Evolutionary conservation across 2,329 filamentous ascomycete species (phyloP).

Genomic region (Colletotrichum somersetense): DNA sequence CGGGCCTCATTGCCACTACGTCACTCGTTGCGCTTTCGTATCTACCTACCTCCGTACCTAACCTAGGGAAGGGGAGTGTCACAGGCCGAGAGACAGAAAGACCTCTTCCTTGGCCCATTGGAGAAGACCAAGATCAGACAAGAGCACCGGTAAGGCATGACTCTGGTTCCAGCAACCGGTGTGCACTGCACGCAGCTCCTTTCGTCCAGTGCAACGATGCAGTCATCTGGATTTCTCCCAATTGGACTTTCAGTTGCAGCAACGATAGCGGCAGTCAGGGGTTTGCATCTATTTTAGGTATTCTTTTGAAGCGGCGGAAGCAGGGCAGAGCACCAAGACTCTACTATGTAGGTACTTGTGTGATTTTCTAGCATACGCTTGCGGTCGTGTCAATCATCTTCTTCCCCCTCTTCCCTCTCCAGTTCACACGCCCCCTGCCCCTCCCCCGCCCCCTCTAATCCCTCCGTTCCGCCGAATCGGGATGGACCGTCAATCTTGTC

Average conservation of each 20-base stretch:
- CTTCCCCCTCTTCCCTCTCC: neutral
- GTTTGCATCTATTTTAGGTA: neutral
- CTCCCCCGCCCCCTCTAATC: neutral
- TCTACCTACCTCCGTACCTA: too few species aligned
- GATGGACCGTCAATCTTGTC: conserved; percentile 31
- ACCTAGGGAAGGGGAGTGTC: conserved; percentile 10
- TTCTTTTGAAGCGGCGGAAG: neutral
- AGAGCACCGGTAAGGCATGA: neutral
- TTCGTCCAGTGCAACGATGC: conserved; percentile 30
- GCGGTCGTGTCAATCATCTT: conserved; percentile 1
- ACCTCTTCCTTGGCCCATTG: neutral
- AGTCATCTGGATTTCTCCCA: neutral
- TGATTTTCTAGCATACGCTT: conserved; percentile 19
- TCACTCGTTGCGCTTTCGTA: conserved; percentile 17
- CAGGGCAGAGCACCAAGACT: neutral
- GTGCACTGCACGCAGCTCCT: conserved; percentile 26
- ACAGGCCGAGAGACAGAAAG: conserved; percentile 32
- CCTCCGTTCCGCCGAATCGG: conserved; percentile 43
- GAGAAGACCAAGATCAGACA: neutral
- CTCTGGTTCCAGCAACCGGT: conserved; percentile 21
- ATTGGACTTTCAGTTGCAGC: neutral
- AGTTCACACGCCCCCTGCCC: neutral
- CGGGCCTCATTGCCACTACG: conserved; percentile 7
- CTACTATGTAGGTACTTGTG: neutral
- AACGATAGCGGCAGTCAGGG: conserved; percentile 3